These are phyloP conservation scores for Neoarthrinium moseri DNA, from an alignment of 2,329 filamentous ascomycete genomes.

Conservation along the genomic window DNA sequence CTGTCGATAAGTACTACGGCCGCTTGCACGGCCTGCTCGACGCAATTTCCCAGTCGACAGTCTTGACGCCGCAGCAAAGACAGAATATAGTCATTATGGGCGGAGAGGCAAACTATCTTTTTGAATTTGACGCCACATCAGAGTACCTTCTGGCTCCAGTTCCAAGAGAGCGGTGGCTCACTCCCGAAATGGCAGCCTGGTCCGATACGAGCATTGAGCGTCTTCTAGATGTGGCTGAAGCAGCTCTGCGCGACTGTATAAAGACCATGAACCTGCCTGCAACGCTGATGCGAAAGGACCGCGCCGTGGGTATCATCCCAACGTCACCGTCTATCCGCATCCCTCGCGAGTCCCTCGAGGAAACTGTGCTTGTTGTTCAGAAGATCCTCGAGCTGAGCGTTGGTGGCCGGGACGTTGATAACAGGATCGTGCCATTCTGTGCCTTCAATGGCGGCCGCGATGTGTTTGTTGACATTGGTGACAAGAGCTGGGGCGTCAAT, in stretches of 20 bases:
- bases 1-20: slow-evolving; percentile 80
- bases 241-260: slow-evolving; percentile 78
- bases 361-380: slow-evolving; percentile 92
- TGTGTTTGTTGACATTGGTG: slow-evolving; percentile 97
- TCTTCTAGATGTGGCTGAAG: slow-evolving; percentile 87
- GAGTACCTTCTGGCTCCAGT: slow-evolving; percentile 69
- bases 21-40: slow-evolving; percentile 86
- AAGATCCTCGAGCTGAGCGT: slow-evolving; percentile 83
- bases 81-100: slow-evolving; percentile 88
- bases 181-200: slow-evolving; percentile 77
- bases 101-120: slow-evolving; percentile 94
- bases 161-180: slow-evolving; percentile 66
- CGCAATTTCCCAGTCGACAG: slow-evolving; percentile 61
- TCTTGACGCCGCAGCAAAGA: slow-evolving; percentile 65
- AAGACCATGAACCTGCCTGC: slow-evolving; percentile 78
- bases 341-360: slow-evolving; percentile 85
- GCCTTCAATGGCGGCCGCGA: slow-evolving; percentile 98
- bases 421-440: slow-evolving; percentile 73
- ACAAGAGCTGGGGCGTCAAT: slow-evolving; percentile 93
- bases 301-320: slow-evolving; percentile 77
- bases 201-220: slow-evolving; percentile 72
- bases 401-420: slow-evolving; percentile 42
- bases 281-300: slow-evolving; percentile 79
- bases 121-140: slow-evolving; percentile 68
- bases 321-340: slow-evolving; percentile 64